A percentile compares a stretch with the other conserved stretches of the same genome.
Conservation (phyloP, 2,329 filamentous ascomycete genomes). For the Laburnicola sp. region DNA sequence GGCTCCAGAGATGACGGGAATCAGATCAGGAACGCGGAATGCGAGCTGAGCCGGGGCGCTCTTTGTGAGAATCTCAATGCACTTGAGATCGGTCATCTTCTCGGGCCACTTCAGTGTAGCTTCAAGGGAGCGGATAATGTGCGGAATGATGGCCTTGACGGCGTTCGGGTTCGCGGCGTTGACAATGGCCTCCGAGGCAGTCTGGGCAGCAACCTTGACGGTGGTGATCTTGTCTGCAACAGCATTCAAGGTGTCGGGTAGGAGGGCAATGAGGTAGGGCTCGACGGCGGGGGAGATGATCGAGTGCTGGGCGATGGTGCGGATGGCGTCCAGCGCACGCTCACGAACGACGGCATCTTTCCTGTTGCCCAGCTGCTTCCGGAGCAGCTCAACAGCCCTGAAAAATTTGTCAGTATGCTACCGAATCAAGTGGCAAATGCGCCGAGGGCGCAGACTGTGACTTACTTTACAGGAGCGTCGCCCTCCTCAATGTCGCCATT, state of each 20-base stretch:
- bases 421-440: constrained; percentile 3
- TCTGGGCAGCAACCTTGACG: constrained; percentile 89
- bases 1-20: constrained; percentile 92
- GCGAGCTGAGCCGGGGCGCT: constrained; percentile 82
- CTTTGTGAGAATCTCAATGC: constrained; percentile 83
- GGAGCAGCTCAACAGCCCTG: constrained; percentile 81
- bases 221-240: constrained; percentile 94
- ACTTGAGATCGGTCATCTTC: constrained; percentile 94
- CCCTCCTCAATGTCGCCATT: constrained; percentile 96
- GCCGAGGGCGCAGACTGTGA: constrained; percentile 31
- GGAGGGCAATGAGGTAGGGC: constrained; percentile 85
- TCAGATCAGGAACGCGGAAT: constrained; percentile 87
- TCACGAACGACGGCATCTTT: constrained; percentile 87
- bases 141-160: constrained; percentile 86
- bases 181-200: constrained; percentile 80
- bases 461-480: constrained; percentile 84
- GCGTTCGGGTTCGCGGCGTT: constrained; percentile 92
- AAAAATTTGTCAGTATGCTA: constrained; percentile 36
- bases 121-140: constrained; percentile 83
- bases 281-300: constrained; percentile 85
- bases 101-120: constrained; percentile 97
- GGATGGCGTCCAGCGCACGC: constrained; percentile 79
- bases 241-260: constrained; percentile 75
- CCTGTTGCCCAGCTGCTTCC: constrained; percentile 91
- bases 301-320: constrained; percentile 81